phyloP scores from a whole-genome alignment of 768 basidiomycete species.

The Phylloporus sp. region DNA sequence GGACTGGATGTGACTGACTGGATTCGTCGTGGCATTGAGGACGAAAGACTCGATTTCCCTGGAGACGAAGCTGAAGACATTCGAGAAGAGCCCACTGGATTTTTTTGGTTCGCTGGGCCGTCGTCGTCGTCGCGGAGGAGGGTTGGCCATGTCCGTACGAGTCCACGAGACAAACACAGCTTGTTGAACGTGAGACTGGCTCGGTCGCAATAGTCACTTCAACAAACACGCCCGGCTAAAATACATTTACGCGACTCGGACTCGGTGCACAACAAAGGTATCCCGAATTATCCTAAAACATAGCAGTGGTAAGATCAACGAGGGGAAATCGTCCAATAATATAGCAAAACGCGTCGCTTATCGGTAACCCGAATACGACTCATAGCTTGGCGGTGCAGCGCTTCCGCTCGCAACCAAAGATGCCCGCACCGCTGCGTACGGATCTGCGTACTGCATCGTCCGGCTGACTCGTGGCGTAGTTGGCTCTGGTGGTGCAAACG shows the following conservation, averaged over 20 bases:
- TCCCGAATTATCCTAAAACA: constrained; percentile 12
- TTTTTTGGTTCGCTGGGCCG: not conserved
- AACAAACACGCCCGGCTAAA: constrained; percentile 1
- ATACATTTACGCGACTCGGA: constrained; percentile 8
- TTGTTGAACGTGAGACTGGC: constrained; percentile 18
- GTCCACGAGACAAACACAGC: not conserved
- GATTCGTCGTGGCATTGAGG: constrained; percentile 49
- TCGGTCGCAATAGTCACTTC: constrained; percentile 12
- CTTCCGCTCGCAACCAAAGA: constrained; percentile 36
- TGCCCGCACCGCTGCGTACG: constrained; percentile 77
- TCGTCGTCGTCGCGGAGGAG: constrained; percentile 4
- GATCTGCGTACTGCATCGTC: constrained; percentile 93
- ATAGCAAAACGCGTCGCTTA: constrained; percentile 17
- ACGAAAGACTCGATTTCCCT: constrained; percentile 70
- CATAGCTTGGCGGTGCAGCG: constrained; percentile 47
- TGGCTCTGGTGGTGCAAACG: constrained; percentile 30
- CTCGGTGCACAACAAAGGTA: constrained; percentile 3
- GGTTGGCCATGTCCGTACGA: constrained; percentile 8
- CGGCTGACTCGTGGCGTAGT: constrained; percentile 59
- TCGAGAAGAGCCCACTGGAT: constrained; percentile 47
- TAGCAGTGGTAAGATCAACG: constrained; percentile 5
- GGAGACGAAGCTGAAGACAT: constrained; percentile 65
- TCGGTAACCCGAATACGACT: constrained; percentile 49
- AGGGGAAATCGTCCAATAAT: constrained; percentile 3
- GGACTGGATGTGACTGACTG: constrained; percentile 12